Conservation (phyloP, 257 asterid species). For the Voacanga thouarsii region DNA sequence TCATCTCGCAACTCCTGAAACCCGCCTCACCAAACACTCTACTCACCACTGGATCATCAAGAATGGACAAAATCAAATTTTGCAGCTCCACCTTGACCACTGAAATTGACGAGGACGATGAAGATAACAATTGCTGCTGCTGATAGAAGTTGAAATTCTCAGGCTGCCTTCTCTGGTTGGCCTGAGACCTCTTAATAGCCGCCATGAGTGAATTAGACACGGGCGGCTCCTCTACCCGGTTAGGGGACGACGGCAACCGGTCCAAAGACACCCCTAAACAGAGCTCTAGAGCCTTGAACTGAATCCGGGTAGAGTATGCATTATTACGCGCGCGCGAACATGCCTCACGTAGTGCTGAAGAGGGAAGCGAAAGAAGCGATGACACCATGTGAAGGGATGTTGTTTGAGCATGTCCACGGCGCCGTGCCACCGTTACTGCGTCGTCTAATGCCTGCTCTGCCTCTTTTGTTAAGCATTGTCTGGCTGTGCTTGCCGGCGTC, state of each 20-base stretch:
- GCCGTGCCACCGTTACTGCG: constrained; percentile 76
- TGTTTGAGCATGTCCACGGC: constrained; percentile 89
- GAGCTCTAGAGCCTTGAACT: constrained; percentile 86
- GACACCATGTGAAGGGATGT: constrained; percentile 88
- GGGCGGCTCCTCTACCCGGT: constrained; percentile 61
- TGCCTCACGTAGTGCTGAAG: constrained; percentile 74
- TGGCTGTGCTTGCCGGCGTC: constrained; percentile 71
- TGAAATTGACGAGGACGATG: constrained; percentile 44
- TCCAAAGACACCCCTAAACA: constrained; percentile 67
- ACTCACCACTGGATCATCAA: constrained; percentile 90
- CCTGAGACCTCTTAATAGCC: constrained; percentile 85
- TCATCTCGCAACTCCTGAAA: constrained; percentile 72
- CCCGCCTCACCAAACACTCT: constrained; percentile 90
- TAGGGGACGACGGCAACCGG: constrained; percentile 55
- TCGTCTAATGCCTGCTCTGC: constrained; percentile 71
- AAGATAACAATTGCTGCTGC: constrained; percentile 41
- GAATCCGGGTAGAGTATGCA: constrained; percentile 63
- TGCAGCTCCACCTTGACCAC: constrained; percentile 78
- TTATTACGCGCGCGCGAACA: constrained; percentile 60
- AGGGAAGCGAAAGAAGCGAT: constrained; percentile 65
- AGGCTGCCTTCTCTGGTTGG: constrained; percentile 81
- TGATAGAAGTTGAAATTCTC: constrained; percentile 69
- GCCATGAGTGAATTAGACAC: constrained; percentile 90
- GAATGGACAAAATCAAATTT: constrained; percentile 63
- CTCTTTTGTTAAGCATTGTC: constrained; percentile 85